Percentiles rank a stretch among this genome's conserved stretches.
phyloP scores from a whole-genome alignment of 495 filamentous ascomycete species.

The Aspergillus heteromorphus region DNA sequence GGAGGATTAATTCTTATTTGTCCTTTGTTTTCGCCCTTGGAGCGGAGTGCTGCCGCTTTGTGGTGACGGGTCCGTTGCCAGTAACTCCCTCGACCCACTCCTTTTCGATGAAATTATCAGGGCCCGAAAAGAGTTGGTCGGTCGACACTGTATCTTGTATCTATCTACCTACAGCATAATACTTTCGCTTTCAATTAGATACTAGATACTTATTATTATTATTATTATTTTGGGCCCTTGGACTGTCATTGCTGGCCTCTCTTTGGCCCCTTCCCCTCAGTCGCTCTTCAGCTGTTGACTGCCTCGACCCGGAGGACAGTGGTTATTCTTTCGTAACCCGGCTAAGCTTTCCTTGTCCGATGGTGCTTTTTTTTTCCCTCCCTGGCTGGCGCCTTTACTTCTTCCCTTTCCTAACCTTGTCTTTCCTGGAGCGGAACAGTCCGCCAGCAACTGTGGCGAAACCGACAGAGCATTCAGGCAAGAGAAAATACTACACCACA shows the following conservation, averaged over 20 bases:
- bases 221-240: conserved; percentile 3
- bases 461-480: background rate
- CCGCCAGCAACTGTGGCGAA: background rate
- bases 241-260: conserved; percentile 4
- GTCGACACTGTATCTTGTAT: too few species aligned
- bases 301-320: background rate
- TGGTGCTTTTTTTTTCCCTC: conserved; percentile 1
- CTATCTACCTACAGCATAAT: too few species aligned
- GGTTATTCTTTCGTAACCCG: conserved; percentile 10
- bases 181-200: conserved; percentile 5
- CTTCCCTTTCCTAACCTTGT: conserved; percentile 5
- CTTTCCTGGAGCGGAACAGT: background rate
- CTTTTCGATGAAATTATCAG: conserved; percentile 18
- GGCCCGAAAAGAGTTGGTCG: conserved; percentile 5
- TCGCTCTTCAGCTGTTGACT: too few species aligned
- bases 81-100: conserved; percentile 14
- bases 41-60: conserved; percentile 21
- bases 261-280: conserved; percentile 19
- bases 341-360: conserved; percentile 27
- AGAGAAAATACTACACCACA: background rate
- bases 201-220: too few species aligned
- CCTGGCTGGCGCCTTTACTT: conserved; percentile 5
- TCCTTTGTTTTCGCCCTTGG: conserved; percentile 10
- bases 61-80: conserved; percentile 25
- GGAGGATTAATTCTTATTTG: conserved; percentile 21